Percentiles rank a stretch among this genome's conserved stretches.
Conservation (phyloP, 148 eudicot species). For the Euryodendron excelsum region DNA sequence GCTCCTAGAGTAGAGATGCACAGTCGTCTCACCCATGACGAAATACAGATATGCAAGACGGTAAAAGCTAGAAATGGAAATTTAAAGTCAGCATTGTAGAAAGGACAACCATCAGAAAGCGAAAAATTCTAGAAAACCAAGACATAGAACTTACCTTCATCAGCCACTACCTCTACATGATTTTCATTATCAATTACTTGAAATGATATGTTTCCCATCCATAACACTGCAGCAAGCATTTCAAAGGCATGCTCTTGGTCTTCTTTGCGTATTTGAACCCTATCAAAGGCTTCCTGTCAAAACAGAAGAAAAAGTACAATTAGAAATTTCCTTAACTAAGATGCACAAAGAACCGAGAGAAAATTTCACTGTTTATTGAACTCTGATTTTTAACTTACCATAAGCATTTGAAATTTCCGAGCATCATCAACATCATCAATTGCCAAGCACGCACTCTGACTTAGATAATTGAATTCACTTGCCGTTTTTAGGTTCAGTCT, state of each 20-base stretch:
- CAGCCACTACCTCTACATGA: constrained; percentile 67
- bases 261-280: constrained; percentile 56
- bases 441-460: constrained; percentile 68
- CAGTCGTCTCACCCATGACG: too few species aligned
- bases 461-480: constrained; percentile 66
- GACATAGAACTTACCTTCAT: constrained; percentile 62
- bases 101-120: not conserved
- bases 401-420: constrained; percentile 54
- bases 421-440: constrained; percentile 76
- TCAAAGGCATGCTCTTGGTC: constrained; percentile 69
- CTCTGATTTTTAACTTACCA: constrained; percentile 41
- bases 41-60: too few species aligned
- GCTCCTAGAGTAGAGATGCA: too few species aligned
- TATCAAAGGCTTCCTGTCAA: constrained; percentile 73
- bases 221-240: constrained; percentile 83
- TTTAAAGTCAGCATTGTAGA: too few species aligned
- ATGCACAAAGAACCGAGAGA: constrained; percentile 3
- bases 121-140: constrained; percentile 12
- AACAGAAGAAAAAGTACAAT: not conserved
- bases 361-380: not conserved
- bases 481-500: constrained; percentile 65
- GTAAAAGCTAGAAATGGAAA: too few species aligned
- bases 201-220: constrained; percentile 95
- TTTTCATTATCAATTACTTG: constrained; percentile 65
- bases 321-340: not conserved